These are phyloP conservation scores for Zymoseptoria brevis DNA, from an alignment of 2,329 filamentous ascomycete genomes.

Conservation along the genomic window DNA sequence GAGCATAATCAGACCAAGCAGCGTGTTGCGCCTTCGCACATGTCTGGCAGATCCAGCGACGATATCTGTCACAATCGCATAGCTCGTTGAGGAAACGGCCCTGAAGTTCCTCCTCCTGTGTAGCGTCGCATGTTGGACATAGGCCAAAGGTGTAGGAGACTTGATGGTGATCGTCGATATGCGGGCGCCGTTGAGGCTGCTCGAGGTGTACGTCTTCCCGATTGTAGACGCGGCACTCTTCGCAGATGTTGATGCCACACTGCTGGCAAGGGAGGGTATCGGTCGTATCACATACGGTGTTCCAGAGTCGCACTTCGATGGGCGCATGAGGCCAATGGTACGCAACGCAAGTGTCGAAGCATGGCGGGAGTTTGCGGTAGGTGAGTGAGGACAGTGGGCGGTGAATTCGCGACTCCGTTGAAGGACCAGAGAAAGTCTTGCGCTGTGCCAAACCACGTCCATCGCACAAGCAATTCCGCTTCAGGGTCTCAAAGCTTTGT, in stretches of 20 bases:
- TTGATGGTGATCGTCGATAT: not conserved
- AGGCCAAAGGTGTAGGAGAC: not conserved
- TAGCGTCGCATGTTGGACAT: not conserved
- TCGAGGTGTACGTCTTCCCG: not conserved
- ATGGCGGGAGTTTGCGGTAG: too few relatives aligned
- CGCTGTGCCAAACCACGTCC: slow-evolving; percentile 1
- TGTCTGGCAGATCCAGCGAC: not conserved
- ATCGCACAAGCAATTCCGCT: slow-evolving; percentile 6
- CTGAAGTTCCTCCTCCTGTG: not conserved
- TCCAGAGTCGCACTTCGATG: slow-evolving; percentile 5
- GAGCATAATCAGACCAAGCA: too few relatives aligned
- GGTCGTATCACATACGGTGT: slow-evolving; percentile 3
- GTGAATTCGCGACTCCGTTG: too few relatives aligned
- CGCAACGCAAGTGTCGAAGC: too few relatives aligned
- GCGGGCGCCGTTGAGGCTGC: not conserved
- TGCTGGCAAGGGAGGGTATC: slow-evolving; percentile 3
- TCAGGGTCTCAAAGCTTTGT: not conserved
- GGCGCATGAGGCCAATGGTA: too few relatives aligned
- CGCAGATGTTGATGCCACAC: slow-evolving; percentile 9
- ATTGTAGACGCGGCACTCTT: slow-evolving; percentile 5
- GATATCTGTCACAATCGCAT: slow-evolving; percentile 6
- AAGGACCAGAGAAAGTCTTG: slow-evolving; percentile 1
- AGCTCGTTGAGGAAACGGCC: slow-evolving; percentile 1
- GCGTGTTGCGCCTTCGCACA: too few relatives aligned
- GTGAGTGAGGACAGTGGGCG: too few relatives aligned